phyloP scores from a whole-genome alignment of 1,284 basidiomycete genomes.

The Trametes hirsuta region DNA sequence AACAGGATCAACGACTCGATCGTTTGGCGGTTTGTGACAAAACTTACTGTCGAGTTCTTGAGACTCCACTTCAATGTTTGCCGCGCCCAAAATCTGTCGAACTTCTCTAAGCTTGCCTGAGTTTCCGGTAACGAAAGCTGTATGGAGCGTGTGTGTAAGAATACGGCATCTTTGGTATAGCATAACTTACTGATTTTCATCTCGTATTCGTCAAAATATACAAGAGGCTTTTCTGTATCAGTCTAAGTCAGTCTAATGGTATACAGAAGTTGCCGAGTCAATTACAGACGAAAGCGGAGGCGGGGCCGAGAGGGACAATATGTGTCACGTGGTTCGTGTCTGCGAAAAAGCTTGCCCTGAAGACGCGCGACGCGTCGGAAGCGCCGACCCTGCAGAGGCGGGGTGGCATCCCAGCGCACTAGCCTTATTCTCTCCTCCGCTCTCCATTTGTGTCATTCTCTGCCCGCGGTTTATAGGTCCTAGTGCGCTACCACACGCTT shows the following conservation, averaged over 20 bases:
- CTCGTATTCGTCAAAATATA: background rate
- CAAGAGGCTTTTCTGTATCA: background rate
- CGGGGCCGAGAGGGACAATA: background rate
- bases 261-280: conserved; percentile 2
- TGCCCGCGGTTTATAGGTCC: conserved; percentile 27
- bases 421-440: no score
- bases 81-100: conserved; percentile 68
- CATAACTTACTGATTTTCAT: conserved; percentile 20
- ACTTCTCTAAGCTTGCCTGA: conserved; percentile 94
- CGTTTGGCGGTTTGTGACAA: no score
- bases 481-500: conserved; percentile 27
- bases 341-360: conserved; percentile 28
- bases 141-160: background rate
- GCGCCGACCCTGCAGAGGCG: background rate
- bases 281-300: background rate
- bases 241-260: background rate
- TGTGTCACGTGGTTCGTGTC: conserved; percentile 14
- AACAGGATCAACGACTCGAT: background rate
- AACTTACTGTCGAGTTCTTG: conserved; percentile 68
- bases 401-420: no score
- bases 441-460: conserved; percentile 6
- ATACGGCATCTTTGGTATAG: background rate
- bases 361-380: conserved; percentile 26
- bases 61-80: conserved; percentile 68
- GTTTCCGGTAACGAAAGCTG: conserved; percentile 95